Conservation (phyloP, 164 flowering plant genomes). For the Houttuynia cordata region DNA sequence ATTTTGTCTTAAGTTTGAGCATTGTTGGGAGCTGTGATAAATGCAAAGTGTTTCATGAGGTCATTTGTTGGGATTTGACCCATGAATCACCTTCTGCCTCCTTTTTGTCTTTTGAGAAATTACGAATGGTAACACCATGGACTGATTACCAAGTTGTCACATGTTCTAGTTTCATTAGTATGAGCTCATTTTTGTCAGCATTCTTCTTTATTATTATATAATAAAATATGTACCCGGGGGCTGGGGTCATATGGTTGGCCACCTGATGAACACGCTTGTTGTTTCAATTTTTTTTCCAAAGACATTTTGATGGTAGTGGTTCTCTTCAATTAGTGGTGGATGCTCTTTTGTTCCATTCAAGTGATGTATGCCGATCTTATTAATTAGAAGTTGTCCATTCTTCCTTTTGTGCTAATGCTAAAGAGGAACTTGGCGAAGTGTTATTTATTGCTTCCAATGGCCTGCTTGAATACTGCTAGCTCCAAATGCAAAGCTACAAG, state of each 20-base stretch:
- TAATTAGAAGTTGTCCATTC: too few species aligned
- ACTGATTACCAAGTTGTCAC: background rate
- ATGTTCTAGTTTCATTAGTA: background rate
- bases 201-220: too few species aligned
- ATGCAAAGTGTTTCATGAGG: background rate
- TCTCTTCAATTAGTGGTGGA: background rate
- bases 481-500: too few species aligned
- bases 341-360: background rate
- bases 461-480: too few species aligned
- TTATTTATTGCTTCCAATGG: too few species aligned
- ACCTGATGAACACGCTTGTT: background rate
- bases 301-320: background rate
- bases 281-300: background rate
- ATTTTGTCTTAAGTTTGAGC: background rate
- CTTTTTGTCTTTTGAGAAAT: background rate
- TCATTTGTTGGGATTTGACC: background rate
- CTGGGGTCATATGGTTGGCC: background rate
- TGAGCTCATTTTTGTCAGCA: background rate
- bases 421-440: too few species aligned
- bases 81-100: background rate
- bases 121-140: background rate
- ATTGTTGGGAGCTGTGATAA: background rate
- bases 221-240: too few species aligned
- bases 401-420: too few species aligned
- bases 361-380: background rate